These are phyloP conservation scores for Leccinum solheimii DNA, from an alignment of 1,284 basidiomycete species.

Conservation along the genomic window DNA sequence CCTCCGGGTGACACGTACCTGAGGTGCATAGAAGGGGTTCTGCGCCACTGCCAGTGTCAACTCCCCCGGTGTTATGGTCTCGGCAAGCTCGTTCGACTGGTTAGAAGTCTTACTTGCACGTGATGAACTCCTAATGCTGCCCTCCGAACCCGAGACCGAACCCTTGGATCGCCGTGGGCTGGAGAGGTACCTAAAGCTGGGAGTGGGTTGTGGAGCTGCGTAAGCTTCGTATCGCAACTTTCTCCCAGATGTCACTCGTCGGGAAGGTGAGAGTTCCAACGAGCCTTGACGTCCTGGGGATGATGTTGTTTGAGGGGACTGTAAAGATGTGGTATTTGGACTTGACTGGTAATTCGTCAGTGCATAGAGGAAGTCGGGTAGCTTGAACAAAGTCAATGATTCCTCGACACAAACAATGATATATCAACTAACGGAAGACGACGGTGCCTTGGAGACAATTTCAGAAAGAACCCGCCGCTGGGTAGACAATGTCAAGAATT, in stretches of 20 bases:
- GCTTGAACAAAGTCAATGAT: constrained; percentile 39
- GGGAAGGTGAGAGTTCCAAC: constrained; percentile 36
- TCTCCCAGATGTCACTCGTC: constrained; percentile 35
- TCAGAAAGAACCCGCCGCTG: constrained; percentile 45
- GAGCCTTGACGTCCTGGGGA: constrained; percentile 14
- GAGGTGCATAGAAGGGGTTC: constrained; percentile 13
- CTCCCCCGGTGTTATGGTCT: constrained; percentile 56
- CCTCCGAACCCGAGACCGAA: constrained; percentile 29
- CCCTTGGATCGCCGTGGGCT: constrained; percentile 26
- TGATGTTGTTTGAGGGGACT: constrained; percentile 16
- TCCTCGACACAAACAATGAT: not conserved
- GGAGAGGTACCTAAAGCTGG: constrained; percentile 42
- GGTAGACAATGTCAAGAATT: constrained; percentile 54
- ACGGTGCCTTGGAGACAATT: constrained; percentile 47
- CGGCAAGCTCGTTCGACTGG: constrained; percentile 37
- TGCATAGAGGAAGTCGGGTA: constrained; percentile 65
- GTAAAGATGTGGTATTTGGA: constrained; percentile 7
- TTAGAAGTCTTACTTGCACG: constrained; percentile 29
- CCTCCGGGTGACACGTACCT: constrained; percentile 23
- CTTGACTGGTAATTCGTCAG: constrained; percentile 41
- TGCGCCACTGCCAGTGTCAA: constrained; percentile 47
- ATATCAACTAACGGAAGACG: constrained; percentile 49
- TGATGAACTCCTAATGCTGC: constrained; percentile 26
- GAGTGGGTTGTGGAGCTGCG: constrained; percentile 53
- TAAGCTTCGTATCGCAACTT: constrained; percentile 73